Evolutionary conservation across 495 filamentous ascomycete species (phyloP), one percentile per base, ranked within the genome.

Genomic region (Penicillium cinerascens): DNA sequence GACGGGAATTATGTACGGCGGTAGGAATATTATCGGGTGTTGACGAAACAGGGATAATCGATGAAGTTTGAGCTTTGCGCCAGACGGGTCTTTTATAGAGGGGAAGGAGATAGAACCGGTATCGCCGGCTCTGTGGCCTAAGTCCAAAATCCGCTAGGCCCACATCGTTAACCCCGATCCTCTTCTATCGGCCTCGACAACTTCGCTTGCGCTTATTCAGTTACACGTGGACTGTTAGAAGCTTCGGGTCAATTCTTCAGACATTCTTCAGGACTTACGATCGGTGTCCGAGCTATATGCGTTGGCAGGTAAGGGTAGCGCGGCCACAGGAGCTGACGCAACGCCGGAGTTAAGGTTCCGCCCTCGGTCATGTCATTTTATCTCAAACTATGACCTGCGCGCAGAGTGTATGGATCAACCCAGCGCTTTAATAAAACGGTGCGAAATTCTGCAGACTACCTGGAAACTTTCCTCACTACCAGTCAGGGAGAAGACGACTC

Each of bases 261-360:
- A 10, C 11, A 13, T 13, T 33, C 1, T 33, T 11, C 29, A 33
- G 29, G 29, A 15, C 9, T 9, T 38, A 20, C 27, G 17, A 16
- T 45, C 55, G 55, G 49, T 58, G n/a, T 54, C 55, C 46, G 46
- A 2, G 41, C 22, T 33, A 9, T 33, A 17, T 10, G 0, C 47
- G 47, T 38, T 16, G 38, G 22, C 42, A 39, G 10, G 37, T 39
- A 39, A 39, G 16, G 22, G 4, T 39, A 10, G 37, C 37, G 37
- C 37, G n/a, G n/a, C n/a, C n/a, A n/a, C n/a, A n/a, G n/a, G n/a
- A n/a, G n/a, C n/a, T n/a, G n/a, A n/a, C n/a, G n/a, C n/a, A n/a
- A n/a, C n/a, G n/a, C n/a, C n/a, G n/a, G n/a, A n/a, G n/a, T n/a
- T n/a, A n/a, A n/a, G n/a, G n/a, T n/a, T n/a, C n/a, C n/a, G n/a